A percentile compares a stretch with the other conserved stretches of the same genome.
Evolutionary conservation across 495 filamentous ascomycete genomes (phyloP).

Genomic region (Penicillium alfredii): DNA sequence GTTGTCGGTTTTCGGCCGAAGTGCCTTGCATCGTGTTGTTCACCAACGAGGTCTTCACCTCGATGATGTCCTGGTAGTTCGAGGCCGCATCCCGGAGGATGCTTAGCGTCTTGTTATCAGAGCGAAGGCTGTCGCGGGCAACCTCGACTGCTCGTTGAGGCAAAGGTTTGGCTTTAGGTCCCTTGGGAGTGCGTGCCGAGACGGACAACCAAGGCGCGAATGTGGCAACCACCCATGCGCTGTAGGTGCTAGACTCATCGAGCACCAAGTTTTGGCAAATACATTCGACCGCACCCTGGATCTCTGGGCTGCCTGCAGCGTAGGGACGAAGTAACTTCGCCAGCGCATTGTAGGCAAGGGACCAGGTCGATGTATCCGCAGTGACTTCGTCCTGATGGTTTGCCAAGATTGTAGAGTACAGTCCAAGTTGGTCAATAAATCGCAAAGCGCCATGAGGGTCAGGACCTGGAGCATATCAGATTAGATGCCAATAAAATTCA

Average conservation of each 20-base stretch:
- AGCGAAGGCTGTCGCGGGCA: conserved; percentile 72
- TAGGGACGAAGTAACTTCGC: conserved; percentile 22
- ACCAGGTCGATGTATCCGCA: conserved; percentile 41
- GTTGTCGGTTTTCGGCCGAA: conserved; percentile 40
- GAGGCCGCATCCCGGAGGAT: conserved; percentile 58
- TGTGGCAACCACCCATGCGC: conserved; percentile 70
- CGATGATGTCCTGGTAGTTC: conserved; percentile 53
- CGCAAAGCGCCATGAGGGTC: conserved; percentile 62
- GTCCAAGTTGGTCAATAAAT: conserved; percentile 64
- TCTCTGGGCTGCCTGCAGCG: conserved; percentile 6
- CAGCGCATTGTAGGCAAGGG: conserved; percentile 35
- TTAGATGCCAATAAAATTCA: conserved; percentile 3
- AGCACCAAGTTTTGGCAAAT: conserved; percentile 49
- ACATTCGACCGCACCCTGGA: conserved; percentile 9
- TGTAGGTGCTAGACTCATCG: conserved; percentile 53
- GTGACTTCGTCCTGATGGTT: conserved; percentile 42
- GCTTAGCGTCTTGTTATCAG: conserved; percentile 63
- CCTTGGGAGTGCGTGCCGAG: conserved; percentile 33
- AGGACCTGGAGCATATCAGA: conserved; percentile 44
- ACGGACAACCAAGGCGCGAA: conserved; percentile 70
- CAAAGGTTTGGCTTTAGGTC: conserved; percentile 38
- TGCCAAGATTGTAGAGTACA: conserved; percentile 75
- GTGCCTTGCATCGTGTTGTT: conserved; percentile 23
- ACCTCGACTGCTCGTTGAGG: conserved; percentile 51
- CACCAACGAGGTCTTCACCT: conserved; percentile 45